A percentile compares a stretch with the other conserved stretches of the same genome.
phyloP scores from a whole-genome alignment of 2,329 filamentous ascomycete genomes.

The Paramyrothecium roridum region DNA sequence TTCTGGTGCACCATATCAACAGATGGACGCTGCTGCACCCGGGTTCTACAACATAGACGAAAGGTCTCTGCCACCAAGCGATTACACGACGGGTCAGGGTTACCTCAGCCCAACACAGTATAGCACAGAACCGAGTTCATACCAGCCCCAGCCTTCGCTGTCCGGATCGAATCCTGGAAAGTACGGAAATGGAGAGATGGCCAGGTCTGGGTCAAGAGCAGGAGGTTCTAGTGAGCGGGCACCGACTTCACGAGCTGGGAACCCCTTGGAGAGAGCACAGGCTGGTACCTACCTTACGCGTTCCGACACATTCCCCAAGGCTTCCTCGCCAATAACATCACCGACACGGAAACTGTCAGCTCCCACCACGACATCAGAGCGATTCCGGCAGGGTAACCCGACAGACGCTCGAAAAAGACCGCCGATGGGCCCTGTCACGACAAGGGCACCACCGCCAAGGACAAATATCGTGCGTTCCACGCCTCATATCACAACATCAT shows the following conservation, averaged over 20 bases:
- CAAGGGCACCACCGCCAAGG: conserved; percentile 50
- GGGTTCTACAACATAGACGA: neutral
- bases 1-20: neutral
- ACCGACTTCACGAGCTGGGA: conserved; percentile 35
- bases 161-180: neutral
- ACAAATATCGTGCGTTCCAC: conserved; percentile 42
- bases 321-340: conserved; percentile 30
- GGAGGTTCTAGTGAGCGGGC: too few relatives aligned
- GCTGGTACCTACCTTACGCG: conserved; percentile 36
- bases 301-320: conserved; percentile 51
- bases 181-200: too few relatives aligned
- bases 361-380: conserved; percentile 39
- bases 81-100: neutral
- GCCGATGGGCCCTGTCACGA: conserved; percentile 46
- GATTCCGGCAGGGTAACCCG: conserved; percentile 20
- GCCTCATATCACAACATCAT: conserved; percentile 30
- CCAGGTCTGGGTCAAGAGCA: too few relatives aligned
- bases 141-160: neutral
- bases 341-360: conserved; percentile 45
- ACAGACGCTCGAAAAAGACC: conserved; percentile 28
- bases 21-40: neutral
- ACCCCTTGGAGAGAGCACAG: conserved; percentile 31
- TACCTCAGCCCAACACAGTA: neutral
- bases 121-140: neutral
- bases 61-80: neutral